Percentiles rank a stretch among this genome's conserved stretches.
Evolutionary conservation across 495 filamentous ascomycete species (phyloP).

Genomic region (Aspergillus olivimuriae): DNA sequence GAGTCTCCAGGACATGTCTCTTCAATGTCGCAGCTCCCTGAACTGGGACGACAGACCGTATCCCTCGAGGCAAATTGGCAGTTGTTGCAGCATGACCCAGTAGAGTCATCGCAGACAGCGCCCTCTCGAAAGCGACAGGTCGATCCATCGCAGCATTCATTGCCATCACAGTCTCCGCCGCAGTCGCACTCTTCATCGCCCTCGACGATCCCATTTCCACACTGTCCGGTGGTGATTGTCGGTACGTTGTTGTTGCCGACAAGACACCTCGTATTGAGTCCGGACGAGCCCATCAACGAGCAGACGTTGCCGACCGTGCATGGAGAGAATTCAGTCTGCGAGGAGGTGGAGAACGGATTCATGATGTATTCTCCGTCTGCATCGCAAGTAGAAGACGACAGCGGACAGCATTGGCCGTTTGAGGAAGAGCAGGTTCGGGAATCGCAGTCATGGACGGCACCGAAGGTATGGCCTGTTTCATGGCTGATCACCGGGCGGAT

Average conservation of each 20-base stretch:
- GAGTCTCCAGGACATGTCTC: constrained; percentile 66
- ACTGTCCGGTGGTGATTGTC: constrained; percentile 68
- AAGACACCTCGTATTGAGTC: constrained; percentile 63
- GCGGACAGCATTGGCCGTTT: constrained; percentile 73
- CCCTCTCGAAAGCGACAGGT: constrained; percentile 75
- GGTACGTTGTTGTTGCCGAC: constrained; percentile 64
- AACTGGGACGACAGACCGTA: constrained; percentile 65
- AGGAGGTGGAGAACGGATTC: constrained; percentile 71
- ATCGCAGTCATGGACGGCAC: constrained; percentile 86
- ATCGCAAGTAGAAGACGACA: constrained; percentile 58
- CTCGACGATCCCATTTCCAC: constrained; percentile 92
- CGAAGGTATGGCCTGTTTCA: constrained; percentile 86
- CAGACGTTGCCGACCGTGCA: constrained; percentile 89
- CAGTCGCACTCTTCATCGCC: constrained; percentile 91
- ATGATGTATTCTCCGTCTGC: constrained; percentile 73
- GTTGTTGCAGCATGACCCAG: constrained; percentile 71
- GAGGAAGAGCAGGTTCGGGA: constrained; percentile 55
- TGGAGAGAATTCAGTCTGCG: constrained; percentile 71
- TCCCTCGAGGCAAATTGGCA: constrained; percentile 61
- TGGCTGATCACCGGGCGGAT: constrained; percentile 37
- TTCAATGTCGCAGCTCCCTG: constrained; percentile 69
- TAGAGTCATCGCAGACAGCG: constrained; percentile 71
- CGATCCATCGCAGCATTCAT: constrained; percentile 67
- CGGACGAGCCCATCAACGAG: constrained; percentile 63
- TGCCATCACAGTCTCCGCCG: constrained; percentile 58